Percentiles rank a stretch among this genome's conserved stretches.
Conservation (phyloP, 2,329 filamentous ascomycete genomes). For the Curvularia sp. region DNA sequence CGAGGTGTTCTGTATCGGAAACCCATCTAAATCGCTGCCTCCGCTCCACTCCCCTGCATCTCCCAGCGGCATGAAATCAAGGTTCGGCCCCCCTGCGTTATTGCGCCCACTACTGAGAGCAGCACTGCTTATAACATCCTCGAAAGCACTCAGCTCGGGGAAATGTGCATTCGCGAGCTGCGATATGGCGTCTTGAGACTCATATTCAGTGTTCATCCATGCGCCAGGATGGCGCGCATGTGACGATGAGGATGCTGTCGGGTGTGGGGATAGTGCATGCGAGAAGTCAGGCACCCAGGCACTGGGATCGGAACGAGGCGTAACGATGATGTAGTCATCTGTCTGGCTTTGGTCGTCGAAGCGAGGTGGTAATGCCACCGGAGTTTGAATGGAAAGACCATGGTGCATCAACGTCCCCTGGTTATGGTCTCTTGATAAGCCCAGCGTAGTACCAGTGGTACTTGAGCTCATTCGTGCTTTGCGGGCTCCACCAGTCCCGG, state of each 20-base stretch:
- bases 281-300: conserved; percentile 31
- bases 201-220: conserved; percentile 42
- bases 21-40: conserved; percentile 41
- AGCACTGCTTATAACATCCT: conserved; percentile 3
- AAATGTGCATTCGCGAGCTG: conserved; percentile 45
- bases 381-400: conserved; percentile 21
- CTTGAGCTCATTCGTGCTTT: conserved; percentile 12
- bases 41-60: conserved; percentile 30
- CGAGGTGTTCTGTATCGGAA: conserved; percentile 11
- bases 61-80: conserved; percentile 42
- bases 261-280: conserved; percentile 19
- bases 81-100: conserved; percentile 25
- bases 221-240: conserved; percentile 2
- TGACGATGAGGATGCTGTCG: conserved; percentile 9
- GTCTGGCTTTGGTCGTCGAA: conserved; percentile 19
- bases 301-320: conserved; percentile 36
- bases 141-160: conserved; percentile 36
- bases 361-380: conserved; percentile 13
- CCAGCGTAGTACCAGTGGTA: conserved; percentile 1
- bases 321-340: conserved; percentile 43
- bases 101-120: not conserved
- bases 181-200: conserved; percentile 29
- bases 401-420: conserved; percentile 22
- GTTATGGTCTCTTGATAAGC: not conserved
- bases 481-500: conserved; percentile 18